Conservation (phyloP, 352 stramenopile genomes). For the Globisporangium nunn region DNA sequence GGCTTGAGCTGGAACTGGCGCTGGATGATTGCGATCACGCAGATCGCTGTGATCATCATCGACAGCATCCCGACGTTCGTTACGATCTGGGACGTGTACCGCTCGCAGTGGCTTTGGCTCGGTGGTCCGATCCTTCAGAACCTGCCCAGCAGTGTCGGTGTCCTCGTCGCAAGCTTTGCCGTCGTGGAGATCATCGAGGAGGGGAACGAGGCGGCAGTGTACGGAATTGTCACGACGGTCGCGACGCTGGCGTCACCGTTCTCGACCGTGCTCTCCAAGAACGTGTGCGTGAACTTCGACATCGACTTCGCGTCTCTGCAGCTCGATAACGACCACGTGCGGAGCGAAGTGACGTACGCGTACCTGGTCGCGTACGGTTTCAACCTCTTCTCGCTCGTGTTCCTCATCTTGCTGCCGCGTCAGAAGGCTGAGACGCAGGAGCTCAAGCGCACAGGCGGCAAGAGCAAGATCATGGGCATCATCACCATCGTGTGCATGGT, state of each 20-base stretch:
- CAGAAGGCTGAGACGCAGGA: conserved; percentile 20
- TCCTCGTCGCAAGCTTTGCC: conserved; percentile 10
- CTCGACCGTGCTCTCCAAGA: conserved; percentile 13
- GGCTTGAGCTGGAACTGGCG: conserved; percentile 49
- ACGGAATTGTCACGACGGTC: conserved; percentile 17
- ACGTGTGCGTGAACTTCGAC: conserved; percentile 11
- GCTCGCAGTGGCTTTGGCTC: conserved; percentile 32
- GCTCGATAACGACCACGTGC: conserved; percentile 13
- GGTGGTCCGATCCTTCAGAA: conserved; percentile 14
- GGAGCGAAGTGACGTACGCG: conserved; percentile 17
- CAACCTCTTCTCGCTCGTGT: conserved; percentile 15
- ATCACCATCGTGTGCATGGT: conserved; percentile 13
- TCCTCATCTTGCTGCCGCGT: conserved; percentile 15
- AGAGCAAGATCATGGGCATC: conserved; percentile 14
- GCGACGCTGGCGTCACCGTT: conserved; percentile 16
- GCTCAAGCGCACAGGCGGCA: conserved; percentile 19
- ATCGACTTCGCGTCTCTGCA: conserved; percentile 12
- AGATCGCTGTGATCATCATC: conserved; percentile 16
- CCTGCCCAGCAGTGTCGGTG: conserved; percentile 12
- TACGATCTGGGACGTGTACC: conserved; percentile 27
- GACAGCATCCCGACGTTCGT: conserved; percentile 19
- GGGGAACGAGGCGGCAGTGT: conserved; percentile 17
- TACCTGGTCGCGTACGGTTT: conserved; percentile 17
- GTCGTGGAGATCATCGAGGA: conserved; percentile 17
- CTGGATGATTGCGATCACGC: conserved; percentile 30